Evolutionary conservation across 345 rosid genomes (phyloP).

Genomic region (Melaleuca alternifolia): DNA sequence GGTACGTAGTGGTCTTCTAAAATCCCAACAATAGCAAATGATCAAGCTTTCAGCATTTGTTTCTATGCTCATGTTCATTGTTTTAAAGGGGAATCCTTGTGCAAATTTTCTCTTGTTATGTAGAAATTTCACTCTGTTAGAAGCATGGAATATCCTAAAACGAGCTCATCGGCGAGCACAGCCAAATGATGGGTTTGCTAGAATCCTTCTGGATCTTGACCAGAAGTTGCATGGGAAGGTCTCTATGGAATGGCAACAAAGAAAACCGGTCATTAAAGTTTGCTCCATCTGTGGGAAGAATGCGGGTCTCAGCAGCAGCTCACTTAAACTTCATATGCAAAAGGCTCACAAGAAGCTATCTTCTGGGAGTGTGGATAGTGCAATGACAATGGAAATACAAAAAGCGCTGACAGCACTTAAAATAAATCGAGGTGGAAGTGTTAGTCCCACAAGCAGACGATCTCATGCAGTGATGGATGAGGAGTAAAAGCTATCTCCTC

Average conservation of each 20-base stretch:
- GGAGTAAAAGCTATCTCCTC: background rate
- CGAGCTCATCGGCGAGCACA: conserved; percentile 89
- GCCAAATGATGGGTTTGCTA: conserved; percentile 94
- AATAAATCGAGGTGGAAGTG: conserved; percentile 57
- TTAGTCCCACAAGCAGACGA: conserved; percentile 43
- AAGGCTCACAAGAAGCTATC: conserved; percentile 80
- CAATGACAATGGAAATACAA: conserved; percentile 96
- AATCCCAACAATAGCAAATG: background rate
- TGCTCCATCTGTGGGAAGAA: conserved; percentile 93
- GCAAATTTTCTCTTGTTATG: background rate
- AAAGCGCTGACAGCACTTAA: conserved; percentile 80
- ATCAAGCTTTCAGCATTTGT: background rate
- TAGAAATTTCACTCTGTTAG: conserved; percentile 64
- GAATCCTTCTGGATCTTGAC: conserved; percentile 53
- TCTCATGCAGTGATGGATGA: conserved; percentile 34
- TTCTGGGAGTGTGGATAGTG: conserved; percentile 97
- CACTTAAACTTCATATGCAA: conserved; percentile 88
- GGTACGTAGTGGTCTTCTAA: background rate
- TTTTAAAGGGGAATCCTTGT: background rate
- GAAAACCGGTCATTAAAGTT: conserved; percentile 77
- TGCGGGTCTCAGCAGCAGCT: conserved; percentile 91
- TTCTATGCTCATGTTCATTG: background rate
- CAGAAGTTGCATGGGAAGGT: conserved; percentile 60
- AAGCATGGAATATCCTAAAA: conserved; percentile 77
- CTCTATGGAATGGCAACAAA: conserved; percentile 95